Base-by-base conservation (phyloP, 768 basidiomycete species). In the Kwoniella bestiolae region DNA sequence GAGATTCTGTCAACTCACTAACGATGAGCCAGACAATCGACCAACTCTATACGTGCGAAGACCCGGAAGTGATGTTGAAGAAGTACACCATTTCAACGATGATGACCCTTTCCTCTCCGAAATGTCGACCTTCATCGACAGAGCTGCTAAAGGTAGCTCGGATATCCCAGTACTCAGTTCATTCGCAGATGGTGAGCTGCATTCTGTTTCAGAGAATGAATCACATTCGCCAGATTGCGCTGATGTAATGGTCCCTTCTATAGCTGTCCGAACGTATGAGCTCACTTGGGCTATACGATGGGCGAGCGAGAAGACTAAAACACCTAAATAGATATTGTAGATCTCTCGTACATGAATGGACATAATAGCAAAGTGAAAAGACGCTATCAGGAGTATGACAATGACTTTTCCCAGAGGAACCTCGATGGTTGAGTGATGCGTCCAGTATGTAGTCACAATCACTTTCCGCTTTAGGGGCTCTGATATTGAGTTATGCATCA, bases 221-320 rank as follows among this genome's bases (percentile, higher is more conserved):
- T 3, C 9, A 38, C 5, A 16, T 38, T 38, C 35, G 35, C 9
- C 35, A 11, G 0, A 12, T 26, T 25, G 5, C 41, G 8, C 25
- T 38, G 35, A 57, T 29, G 25, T 18, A 26, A 11, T n/a, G 23
- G 8, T 12, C 32, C 50, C 89, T 38, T 38, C 9, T 38, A 6
- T 38, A 38, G 67, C 66, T 81, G 92, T 91, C 71, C 87, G 85
- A 80, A 89, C 91, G 8, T 94, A 94, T 70, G 87, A 93, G 78
- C 84, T 93, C 67, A 93, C 92, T 28, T 94, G 92, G 92, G 91
- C 91, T 21, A 93, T 94, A 75, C 89, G 91, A 34, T 60, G 53
- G 21, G 73, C 72, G 3, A 60, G 68, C 25, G 75, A 76, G 66
- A 65, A 60, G 58, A 60, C 65, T 34, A 34, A 58, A 25, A 44